Base-by-base conservation (phyloP, 441 rosid genomes). In the Bruguiera hainesii region DNA sequence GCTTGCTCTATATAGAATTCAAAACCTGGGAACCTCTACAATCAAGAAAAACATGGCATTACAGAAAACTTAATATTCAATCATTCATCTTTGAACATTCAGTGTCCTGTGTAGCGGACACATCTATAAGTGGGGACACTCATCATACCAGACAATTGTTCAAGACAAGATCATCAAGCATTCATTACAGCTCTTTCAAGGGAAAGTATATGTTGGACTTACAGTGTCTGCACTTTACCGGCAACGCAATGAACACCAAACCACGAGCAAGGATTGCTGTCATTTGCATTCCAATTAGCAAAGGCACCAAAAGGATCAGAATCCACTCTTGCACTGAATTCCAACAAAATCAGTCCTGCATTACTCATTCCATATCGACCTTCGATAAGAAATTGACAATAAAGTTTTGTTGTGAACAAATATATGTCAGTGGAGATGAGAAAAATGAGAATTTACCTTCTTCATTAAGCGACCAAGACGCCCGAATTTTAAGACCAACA, bases 181-280 rank as follows among this genome's bases (percentile, higher is more conserved):
- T 37, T n/a, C 48, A 49, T 51, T 18, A 19, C 3, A 39, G 33
- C 61, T 68, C 30, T 46, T 53, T 48, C 13, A 64, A 73, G 50
- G 48, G 50, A 61, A 61, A 72, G 46, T 19, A 63, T 13, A 61
- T 58, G 59, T 3, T 11, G 61, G 19, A 84, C 98, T 85, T 85
- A 95, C 99, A 95, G 83, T 67, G 73, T 77, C 67, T 84, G 84
- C 75, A 92, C 96, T 81, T 84, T 72, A 66, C 85, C 85, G 37
- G 81, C 82, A 48, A 73, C 83, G 60, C 98, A 95, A 60, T 73
- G 79, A 51, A 95, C 85, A 10, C 95, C 93, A 20, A 75, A 77
- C 99, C 99, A 95, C 26, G 42, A 68, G 61, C 99, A 95, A 8
- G 96, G 87, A 68, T 80, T 76, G 33, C 46, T 62, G 62, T 85